Base-by-base conservation (phyloP, 2,329 filamentous ascomycete species). In the Botrytis aclada region DNA sequence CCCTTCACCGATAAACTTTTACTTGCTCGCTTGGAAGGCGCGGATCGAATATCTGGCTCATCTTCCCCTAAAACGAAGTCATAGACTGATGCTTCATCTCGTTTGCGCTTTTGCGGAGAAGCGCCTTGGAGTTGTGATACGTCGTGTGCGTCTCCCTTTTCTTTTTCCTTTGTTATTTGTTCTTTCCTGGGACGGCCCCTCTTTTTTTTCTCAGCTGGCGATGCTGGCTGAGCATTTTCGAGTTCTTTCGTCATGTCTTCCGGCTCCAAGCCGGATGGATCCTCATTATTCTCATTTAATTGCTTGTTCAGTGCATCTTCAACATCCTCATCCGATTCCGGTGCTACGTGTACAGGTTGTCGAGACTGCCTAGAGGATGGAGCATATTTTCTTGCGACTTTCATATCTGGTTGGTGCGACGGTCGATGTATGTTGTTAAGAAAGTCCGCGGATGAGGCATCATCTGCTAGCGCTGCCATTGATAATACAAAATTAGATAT, bases 31-130 rank as follows among this genome's bases (percentile, higher is more conserved):
- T 7, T 34, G 39, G n/a, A 41, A 56, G 10, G 39, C 12, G 71
- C 61, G 22, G 41, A 43, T 22, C 45, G 7, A 29, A 56, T 47
- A 22, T n/a, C 25, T 43, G 39, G n/a, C 8, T 22, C 41, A 34
- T 71, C 45, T 9, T 10, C 54, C 47, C 69, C 45, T 9, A 14
- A 1, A 20, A 1, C 12, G 37, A 43, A 62, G 62, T n/a, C 18
- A 34, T 25, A 45, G n/a, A 32, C 8, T 1, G 32, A n/a, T n/a
- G 25, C 20, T 1, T 22, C 29, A 22, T 34, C 25, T 39, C 39
- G 69, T 25, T 63, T 70, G 56, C 69, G 69, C 34, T 70, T 70
- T 14, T n/a, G 56, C 14, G 51, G 29, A 47, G 67, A 61, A 61
- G 22, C 10, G 20, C 20, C 37, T 37, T 47, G 39, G 22, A 58